phyloP scores from a whole-genome alignment of 129 eudicot genomes.

The Pulicaria dysenterica region DNA sequence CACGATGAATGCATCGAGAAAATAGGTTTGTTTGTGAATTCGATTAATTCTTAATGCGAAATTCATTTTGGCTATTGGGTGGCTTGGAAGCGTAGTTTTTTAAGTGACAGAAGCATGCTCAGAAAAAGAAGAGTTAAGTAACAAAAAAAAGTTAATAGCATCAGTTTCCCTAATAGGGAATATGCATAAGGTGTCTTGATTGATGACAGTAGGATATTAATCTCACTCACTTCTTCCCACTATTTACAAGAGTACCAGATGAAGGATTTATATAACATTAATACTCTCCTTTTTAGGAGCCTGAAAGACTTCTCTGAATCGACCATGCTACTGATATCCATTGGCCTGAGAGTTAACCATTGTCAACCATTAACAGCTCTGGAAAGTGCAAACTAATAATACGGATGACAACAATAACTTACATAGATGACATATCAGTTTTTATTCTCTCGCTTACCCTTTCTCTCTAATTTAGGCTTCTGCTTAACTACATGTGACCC shows the following conservation, averaged over 20 bases:
- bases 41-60: no score
- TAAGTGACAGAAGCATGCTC: no score
- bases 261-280: background rate
- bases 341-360: slow-evolving; percentile 59
- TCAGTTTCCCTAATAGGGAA: background rate
- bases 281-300: slow-evolving; percentile 80
- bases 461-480: slow-evolving; percentile 56
- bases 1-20: no score
- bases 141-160: background rate
- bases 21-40: no score
- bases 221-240: background rate
- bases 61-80: no score
- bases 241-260: no score
- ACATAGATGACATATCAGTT: slow-evolving; percentile 48
- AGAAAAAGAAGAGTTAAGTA: no score
- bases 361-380: slow-evolving; percentile 8
- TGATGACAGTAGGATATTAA: background rate
- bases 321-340: slow-evolving; percentile 88
- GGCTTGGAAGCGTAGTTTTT: no score
- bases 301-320: slow-evolving; percentile 83
- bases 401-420: background rate
- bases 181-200: background rate
- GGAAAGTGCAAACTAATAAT: slow-evolving; percentile 14
- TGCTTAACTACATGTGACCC: slow-evolving; percentile 62
- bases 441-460: slow-evolving; percentile 71